phyloP scores from a whole-genome alignment of 1,139 yeast genomes.

The Zygosaccharomyces pseudobailii region DNA sequence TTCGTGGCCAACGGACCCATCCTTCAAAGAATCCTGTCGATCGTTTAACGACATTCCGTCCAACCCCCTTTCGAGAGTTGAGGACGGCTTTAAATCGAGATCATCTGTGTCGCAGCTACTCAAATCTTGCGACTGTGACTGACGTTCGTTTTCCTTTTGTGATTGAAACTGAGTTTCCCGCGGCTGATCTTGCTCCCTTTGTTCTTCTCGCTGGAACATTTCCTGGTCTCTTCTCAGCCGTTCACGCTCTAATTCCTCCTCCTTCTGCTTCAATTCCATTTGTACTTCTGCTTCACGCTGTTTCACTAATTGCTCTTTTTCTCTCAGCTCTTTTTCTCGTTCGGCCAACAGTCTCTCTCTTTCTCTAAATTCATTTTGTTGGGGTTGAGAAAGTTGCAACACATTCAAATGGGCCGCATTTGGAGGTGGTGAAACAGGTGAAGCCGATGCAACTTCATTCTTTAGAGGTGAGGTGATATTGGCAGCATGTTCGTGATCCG shows the following conservation, averaged over 20 bases:
- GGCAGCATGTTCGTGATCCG: conserved; percentile 1
- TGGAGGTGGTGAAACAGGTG: conserved; percentile 4
- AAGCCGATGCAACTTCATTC: conserved; percentile 4
- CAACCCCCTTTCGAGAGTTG: conserved; percentile 20
- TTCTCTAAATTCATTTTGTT: conserved; percentile 21
- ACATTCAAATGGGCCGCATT: conserved; percentile 23
- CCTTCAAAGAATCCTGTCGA: background rate
- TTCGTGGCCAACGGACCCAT: background rate
- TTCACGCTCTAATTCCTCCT: conserved; percentile 1
- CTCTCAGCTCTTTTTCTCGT: conserved; percentile 11
- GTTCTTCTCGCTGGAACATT: conserved; percentile 1
- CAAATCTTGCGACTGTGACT: background rate
- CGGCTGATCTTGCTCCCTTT: background rate
- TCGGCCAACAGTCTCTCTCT: conserved; percentile 13
- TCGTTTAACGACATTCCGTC: conserved; percentile 13
- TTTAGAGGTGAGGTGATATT: conserved; percentile 12
- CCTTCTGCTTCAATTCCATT: conserved; percentile 7
- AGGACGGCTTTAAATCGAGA: conserved; percentile 21
- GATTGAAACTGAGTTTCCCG: background rate
- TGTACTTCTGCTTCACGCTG: conserved; percentile 9
- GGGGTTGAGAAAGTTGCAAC: conserved; percentile 25
- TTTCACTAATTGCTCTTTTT: conserved; percentile 8
- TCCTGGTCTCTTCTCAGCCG: conserved; percentile 4
- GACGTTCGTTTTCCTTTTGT: background rate
- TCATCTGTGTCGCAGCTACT: conserved; percentile 4